Conservation (phyloP, 345 rosid species). For the Rhodamnia rubescens region DNA sequence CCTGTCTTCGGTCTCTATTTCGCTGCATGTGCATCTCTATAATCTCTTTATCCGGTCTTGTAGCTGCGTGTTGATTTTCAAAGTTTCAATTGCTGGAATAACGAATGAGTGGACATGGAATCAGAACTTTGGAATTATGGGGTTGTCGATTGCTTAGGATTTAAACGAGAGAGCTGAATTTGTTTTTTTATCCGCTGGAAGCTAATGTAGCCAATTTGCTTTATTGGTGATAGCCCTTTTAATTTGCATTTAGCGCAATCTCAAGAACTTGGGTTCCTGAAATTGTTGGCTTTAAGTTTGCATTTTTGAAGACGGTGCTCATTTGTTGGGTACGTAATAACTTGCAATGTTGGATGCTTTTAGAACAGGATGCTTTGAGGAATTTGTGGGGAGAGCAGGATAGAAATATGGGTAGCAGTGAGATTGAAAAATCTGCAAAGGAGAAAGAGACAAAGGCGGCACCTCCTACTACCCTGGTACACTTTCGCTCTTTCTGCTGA, state of each 20-base stretch:
- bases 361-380: conserved; percentile 3
- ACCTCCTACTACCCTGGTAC: conserved; percentile 57
- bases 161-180: background rate
- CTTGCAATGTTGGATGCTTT: background rate
- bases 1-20: background rate
- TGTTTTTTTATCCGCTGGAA: background rate
- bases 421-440: conserved; percentile 54
- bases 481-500: background rate
- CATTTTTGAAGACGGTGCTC: background rate
- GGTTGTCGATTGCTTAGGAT: background rate
- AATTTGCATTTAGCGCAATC: background rate
- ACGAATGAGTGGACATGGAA: background rate
- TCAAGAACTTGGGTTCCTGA: background rate
- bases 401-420: conserved; percentile 55
- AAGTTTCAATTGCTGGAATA: background rate
- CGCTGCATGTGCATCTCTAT: background rate
- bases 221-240: background rate
- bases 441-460: conserved; percentile 30
- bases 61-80: background rate
- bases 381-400: background rate
- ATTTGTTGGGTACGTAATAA: background rate
- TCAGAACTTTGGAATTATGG: background rate
- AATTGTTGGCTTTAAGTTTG: background rate
- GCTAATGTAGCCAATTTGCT: background rate
- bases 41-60: background rate